Base-by-base conservation (phyloP, 2,329 filamentous ascomycete genomes). In the Pseudovirgaria hyperparasitica region DNA sequence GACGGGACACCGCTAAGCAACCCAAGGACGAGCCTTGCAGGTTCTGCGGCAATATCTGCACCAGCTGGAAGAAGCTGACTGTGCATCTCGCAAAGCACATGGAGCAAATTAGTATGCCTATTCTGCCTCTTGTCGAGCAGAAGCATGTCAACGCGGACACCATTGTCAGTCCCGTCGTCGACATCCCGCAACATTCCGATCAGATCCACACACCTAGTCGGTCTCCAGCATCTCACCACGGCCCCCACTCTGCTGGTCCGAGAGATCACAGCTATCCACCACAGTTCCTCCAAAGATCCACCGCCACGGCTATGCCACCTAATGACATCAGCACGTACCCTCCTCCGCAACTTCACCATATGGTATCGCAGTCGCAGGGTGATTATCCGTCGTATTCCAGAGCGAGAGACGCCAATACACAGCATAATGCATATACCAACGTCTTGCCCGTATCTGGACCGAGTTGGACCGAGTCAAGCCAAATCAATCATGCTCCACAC, bases 31-130 rank as follows among this genome's bases (percentile, higher is more conserved):
- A 93, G 54, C 72, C 80, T 10, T 94, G 86, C 52, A 74, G 80
- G 22, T 93, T 93, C 59, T 93, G 86, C 45, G 78, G 77, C 33
- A 85, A 78, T 52, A 63, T 70, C 9, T 86, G 84, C 51, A 72
- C 70, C 18, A 82, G 73, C 20, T 93, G 84, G 84, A 93, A 92
- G 65, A 92, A 92, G 57, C 60, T 93, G 33, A 92, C 82, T 1
- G 82, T 90, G n/a, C 86, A 93, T 54, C 57, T 93, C 48, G 84
- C 84, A 26, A 87, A 87, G 52, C 86, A 94, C 50, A 90, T 94
- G 84, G 84, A 93, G 52, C 75, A 84, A 38, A 80, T 93, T 45
- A 82, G 81, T 42, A 69, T 93, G 45, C 85, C 86, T 0, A 71
- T 93, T 17, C 61, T 92, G 9, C 40, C 46, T 5, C 41, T 58